Evolutionary conservation across 495 filamentous ascomycete species (phyloP), one percentile per base, ranked within the genome.

Genomic region (Penicillium odoratum): DNA sequence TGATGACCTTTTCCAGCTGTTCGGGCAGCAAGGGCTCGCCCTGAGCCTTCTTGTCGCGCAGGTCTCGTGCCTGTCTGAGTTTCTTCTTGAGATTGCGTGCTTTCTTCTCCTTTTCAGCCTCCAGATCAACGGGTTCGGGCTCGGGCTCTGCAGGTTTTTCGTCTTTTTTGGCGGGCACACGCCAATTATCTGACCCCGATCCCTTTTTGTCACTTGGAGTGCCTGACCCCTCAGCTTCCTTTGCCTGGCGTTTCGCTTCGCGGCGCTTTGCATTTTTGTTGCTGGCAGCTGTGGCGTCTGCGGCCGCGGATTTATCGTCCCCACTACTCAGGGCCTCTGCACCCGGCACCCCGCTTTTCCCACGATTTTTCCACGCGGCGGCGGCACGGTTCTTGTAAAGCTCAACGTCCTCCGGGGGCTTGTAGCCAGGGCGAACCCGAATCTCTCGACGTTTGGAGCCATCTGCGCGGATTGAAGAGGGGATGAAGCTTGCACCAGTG

Each of bases 1-100:
- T 96, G 66, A 96, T 94, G 46, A 99, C 88, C 77, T 99, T 99
- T 57, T 92, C 93, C 52, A 98, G 87, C 76, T 99, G 95, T 73
- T 99, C 95, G 0, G 95, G 95, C 13, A 96, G 77, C 59, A 99
- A 71, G 0, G 80, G 76, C 59, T 88, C 87, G 26, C 94, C 95
- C 38, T 85, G 83, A 25, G 96, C 89, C 74, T 97, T 96, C 79
- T 96, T 97, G 64, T 86, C 88, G 65, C 89, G 88, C 43, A 99
- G 76, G 1, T 98, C 94, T 60, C 88, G 88, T 3, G 94, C 94
- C 69, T 98, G 95, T 56, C 89, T 85, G 38, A 99, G 81, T 69
- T 98, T 99, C 78, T 99, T 99, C 74, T 88, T 90, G n/a, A 99
- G 75, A 54, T 90, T 93, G 56, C 92, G 87, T 3, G 87, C 94